A percentile compares a stretch with the other conserved stretches of the same genome.
Evolutionary conservation across 176 grass and related monocot genomes (phyloP).

Genomic region (Dactylis glomerata): DNA sequence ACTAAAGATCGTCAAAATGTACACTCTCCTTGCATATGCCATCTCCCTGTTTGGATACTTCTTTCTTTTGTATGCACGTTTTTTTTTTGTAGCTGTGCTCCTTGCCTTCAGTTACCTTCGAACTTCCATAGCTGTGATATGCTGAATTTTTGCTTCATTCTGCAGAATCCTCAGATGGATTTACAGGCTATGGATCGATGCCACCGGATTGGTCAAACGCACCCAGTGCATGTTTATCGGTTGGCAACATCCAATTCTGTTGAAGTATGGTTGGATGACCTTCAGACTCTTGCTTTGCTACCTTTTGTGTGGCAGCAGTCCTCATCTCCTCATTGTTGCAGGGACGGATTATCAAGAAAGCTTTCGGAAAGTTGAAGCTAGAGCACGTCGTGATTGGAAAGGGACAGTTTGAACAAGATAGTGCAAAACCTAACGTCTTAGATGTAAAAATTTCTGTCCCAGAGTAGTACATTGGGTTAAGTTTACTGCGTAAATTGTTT

Average conservation of each 20-base stretch:
- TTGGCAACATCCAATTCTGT: constrained; percentile 89
- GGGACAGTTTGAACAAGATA: constrained; percentile 85
- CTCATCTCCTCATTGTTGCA: constrained; percentile 30
- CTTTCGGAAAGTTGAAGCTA: constrained; percentile 86
- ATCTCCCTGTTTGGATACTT: background rate
- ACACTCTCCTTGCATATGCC: background rate
- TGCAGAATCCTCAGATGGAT: constrained; percentile 98
- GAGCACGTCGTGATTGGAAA: constrained; percentile 93
- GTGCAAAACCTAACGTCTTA: constrained; percentile 53
- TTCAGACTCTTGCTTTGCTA: background rate
- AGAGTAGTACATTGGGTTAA: background rate
- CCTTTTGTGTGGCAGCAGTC: background rate
- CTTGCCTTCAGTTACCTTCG: background rate
- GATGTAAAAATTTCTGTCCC: constrained; percentile 30
- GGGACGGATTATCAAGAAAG: constrained; percentile 86
- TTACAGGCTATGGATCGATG: constrained; percentile 97
- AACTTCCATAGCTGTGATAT: background rate
- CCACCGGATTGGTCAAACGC: constrained; percentile 94
- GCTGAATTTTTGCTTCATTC: constrained; percentile 7
- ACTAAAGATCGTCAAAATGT: background rate
- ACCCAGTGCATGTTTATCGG: constrained; percentile 87
- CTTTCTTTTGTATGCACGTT: background rate
- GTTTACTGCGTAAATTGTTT: background rate
- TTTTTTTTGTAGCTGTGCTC: background rate
- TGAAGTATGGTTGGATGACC: constrained; percentile 51